phyloP scores from a whole-genome alignment of 2,329 filamentous ascomycete genomes.

The Aspergillus piperis region DNA sequence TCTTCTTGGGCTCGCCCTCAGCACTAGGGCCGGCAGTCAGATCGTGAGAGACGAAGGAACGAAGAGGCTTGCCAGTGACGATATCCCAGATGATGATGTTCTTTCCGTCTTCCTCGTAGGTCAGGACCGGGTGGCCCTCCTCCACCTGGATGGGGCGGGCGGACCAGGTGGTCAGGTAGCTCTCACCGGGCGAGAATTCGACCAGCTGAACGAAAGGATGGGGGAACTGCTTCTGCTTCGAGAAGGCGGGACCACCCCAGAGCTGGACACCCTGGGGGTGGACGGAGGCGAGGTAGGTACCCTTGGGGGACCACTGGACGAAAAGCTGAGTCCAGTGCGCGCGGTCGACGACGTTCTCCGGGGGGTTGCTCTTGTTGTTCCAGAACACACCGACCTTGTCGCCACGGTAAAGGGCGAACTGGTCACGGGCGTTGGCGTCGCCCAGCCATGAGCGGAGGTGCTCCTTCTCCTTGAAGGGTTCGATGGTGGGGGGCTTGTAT shows the following conservation, averaged over 20 bases:
- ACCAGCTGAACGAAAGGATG: slow-evolving; percentile 95
- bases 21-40: slow-evolving; percentile 56
- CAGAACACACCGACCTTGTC: slow-evolving; percentile 94
- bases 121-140: slow-evolving; percentile 75
- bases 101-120: slow-evolving; percentile 94
- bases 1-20: slow-evolving; percentile 75
- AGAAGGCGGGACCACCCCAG: slow-evolving; percentile 90
- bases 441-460: slow-evolving; percentile 92
- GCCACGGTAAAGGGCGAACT: slow-evolving; percentile 91
- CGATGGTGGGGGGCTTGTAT: slow-evolving; percentile 78
- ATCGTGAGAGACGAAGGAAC: slow-evolving; percentile 91
- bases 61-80: slow-evolving; percentile 81
- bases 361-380: slow-evolving; percentile 93
- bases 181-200: slow-evolving; percentile 91
- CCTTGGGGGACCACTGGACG: slow-evolving; percentile 94
- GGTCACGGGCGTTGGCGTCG: slow-evolving; percentile 85
- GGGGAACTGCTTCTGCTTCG: slow-evolving; percentile 86
- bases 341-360: slow-evolving; percentile 87
- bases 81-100: slow-evolving; percentile 99
- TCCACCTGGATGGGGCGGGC: slow-evolving; percentile 89
- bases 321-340: slow-evolving; percentile 98
- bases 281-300: slow-evolving; percentile 91
- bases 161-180: slow-evolving; percentile 95
- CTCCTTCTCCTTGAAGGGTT: slow-evolving; percentile 87
- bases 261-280: slow-evolving; percentile 96